Base-by-base conservation (phyloP, 169 alveolate species). In the Plasmodium gonderi region DNA sequence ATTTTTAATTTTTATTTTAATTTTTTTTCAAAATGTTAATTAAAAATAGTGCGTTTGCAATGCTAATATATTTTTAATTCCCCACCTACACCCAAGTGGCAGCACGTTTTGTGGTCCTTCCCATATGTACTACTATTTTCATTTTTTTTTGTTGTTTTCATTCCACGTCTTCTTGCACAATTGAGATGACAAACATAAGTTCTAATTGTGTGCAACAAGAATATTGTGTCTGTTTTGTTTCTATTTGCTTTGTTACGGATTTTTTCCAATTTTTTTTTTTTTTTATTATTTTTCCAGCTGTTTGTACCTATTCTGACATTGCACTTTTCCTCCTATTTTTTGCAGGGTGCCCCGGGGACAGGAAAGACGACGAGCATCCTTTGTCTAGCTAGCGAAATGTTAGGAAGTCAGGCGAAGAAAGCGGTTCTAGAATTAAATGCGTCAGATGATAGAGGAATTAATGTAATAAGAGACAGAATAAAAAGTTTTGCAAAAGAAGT, bases 281-380 rank as follows among this genome's bases (percentile, higher is more conserved):
- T 36, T 14, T 33, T 77, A 12, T 23, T 20, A 14, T 40, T 79
- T 14, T 47, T 29, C 17, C 17, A 42, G 17, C 0, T 83, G 2
- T 44, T 17, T 76, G 2, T 36, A 11, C 72, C 14, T 14, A 12
- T 2, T 14, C 40, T 69, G 20, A 44, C 72, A 31, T 20, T 74
- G 65, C 23, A 20, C 5, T 65, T 26, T 67, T 29, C 20, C 6
- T 20, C 23, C 31, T 77, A 12, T 42, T n/a, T n/a, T 72, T 33
- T 64, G 89, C 83, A 96, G 98, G 99, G 99, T 1, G 99, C 99
- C 9, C 99, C 99, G 1, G 99, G 99, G 36, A 98, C 99, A 12
- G 99, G 99, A 33, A 99, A 99, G 95, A 99, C 99, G 11, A 98
- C 99, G 45, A 97, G 99, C 80, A 98, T 99, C 11, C 97, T 98